Conservation (phyloP, 371 early-diverging fungal genomes). For the Lichtheimia hyalospora region DNA sequence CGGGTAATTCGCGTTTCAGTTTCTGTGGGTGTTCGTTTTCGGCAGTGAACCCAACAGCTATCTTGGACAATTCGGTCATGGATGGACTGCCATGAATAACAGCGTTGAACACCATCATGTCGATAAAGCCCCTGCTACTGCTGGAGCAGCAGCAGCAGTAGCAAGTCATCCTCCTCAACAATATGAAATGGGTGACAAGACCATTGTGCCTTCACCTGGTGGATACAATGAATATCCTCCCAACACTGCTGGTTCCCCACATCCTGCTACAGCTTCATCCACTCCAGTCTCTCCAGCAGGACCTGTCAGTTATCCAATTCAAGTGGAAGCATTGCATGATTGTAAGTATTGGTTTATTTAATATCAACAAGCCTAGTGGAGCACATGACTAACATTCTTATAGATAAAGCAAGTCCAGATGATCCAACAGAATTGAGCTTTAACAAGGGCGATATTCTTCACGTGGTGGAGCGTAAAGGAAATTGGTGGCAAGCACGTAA, state of each 20-base stretch:
- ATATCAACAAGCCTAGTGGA: not conserved
- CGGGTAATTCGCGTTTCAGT: conserved; percentile 9
- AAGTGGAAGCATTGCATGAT: conserved; percentile 24
- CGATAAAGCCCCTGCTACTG: conserved; percentile 5
- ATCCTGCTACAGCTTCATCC: conserved; percentile 16
- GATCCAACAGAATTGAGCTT: conserved; percentile 88
- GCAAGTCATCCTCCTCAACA: conserved; percentile 3
- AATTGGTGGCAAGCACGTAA: conserved; percentile 92
- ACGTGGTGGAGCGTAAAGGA: conserved; percentile 81
- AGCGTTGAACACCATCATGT: conserved; percentile 16
- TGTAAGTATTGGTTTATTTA: too few relatives aligned
- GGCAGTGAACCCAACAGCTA: conserved; percentile 46
- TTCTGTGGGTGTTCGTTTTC: conserved; percentile 47
- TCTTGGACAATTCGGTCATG: conserved; percentile 25
- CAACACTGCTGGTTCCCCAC: not conserved
- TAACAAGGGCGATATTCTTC: conserved; percentile 77
- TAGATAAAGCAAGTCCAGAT: conserved; percentile 73
- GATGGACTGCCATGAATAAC: conserved; percentile 20
- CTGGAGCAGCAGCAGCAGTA: conserved; percentile 7
- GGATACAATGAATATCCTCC: conserved; percentile 2
- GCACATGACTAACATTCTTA: not conserved
- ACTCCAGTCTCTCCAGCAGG: not conserved
- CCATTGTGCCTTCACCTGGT: conserved; percentile 16
- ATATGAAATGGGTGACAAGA: conserved; percentile 33
- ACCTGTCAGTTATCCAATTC: not conserved